Evolutionary conservation across 2,329 filamentous ascomycete species (phyloP), one percentile per base, ranked within the genome.

Genomic region (Alternaria brassicae): DNA sequence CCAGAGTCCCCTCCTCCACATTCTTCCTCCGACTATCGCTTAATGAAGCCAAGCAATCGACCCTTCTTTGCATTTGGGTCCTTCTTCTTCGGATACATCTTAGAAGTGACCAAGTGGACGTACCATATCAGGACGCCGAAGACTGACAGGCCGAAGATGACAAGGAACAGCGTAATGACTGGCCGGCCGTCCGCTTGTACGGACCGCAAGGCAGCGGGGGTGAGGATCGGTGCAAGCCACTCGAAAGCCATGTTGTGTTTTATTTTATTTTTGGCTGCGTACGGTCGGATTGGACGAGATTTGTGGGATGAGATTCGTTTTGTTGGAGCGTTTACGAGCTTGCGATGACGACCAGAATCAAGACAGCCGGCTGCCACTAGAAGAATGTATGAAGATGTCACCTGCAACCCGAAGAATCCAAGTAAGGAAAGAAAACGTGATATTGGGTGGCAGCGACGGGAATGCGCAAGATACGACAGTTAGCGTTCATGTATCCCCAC

Each of bases 151-250:
- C 92, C 92, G 61, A 88, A 84, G 56, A 97, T 81, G 48, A 94
- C 87, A 78, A 98, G 93, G 58, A 91, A 79, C 0, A 93, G 96
- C 17, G 89, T 89, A 67, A 97, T 86, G 69, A 98, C 93, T 15
- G 94, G 95, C 3, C 93, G 89, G 10, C 91, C 90, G 75, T 93
- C 72, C 30, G 70, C 70, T 56, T 74, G 65, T n/a, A 74, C 70
- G 28, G 69, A 72, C 53, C 72, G 72, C 36, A 74, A 61, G n/a
- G 72, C 72, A 23, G 69, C 61, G 3, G 72, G 72, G 17, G 72
- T 74, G 30, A 72, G 70, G n/a, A 74, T 72, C 10, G 71, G 71
- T 47, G 71, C 70, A 47, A 74, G 71, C 53, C 67, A 74, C 7
- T 71, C 70, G 62, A 69, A 70, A 32, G 66, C 69, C 71, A 73